Evolutionary conservation across 164 flowering plant species (phyloP), one percentile per base, ranked within the genome.

Genomic region (Brasenia schreberi): DNA sequence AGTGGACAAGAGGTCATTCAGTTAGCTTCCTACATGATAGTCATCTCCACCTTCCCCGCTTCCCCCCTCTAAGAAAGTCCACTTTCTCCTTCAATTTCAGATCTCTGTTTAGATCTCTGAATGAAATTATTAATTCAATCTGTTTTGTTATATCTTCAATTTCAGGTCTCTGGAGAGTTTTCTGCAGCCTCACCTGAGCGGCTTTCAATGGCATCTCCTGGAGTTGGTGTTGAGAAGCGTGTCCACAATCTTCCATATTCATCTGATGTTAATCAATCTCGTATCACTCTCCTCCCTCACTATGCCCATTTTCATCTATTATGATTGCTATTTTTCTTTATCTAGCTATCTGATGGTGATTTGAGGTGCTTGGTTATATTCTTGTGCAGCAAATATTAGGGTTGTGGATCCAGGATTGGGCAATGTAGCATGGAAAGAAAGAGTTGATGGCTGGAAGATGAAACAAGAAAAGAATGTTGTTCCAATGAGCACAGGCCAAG

Each of bases 381-480:
- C 27, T 7, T 61, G 12, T 61, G 63, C 84, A 92, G 98, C 96
- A 39, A 86, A 84, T 76, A 74, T 81, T 27, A 23, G 75, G 97
- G 88, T 75, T 91, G 85, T 81, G 87, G 95, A 68, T 84, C 87
- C 3, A 81, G 79, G 69, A 81, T 79, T 80, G 72, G 87, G 87
- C 19, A 84, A 84, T 75, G 83, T 84, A 45, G 82, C 87, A 1
- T 84, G 87, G 87, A 84, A 82, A 68, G 85, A 84, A 69, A 75
- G 83, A 43, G 79, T 82, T 80, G 85, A 80, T 43, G 82, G 82
- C 5, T 84, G 88, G 88, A 82, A 77, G 74, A 78, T 73, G 67
- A 79, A 74, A 78, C 85, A 82, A 69, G 59, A 83, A 76, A 78
- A 80, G 64, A 80, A 77, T 75, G 87, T 79, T 49, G 82, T 76